phyloP scores from a whole-genome alignment of 2,329 filamentous ascomycete species.

The Ceratocystis ficicola region DNA sequence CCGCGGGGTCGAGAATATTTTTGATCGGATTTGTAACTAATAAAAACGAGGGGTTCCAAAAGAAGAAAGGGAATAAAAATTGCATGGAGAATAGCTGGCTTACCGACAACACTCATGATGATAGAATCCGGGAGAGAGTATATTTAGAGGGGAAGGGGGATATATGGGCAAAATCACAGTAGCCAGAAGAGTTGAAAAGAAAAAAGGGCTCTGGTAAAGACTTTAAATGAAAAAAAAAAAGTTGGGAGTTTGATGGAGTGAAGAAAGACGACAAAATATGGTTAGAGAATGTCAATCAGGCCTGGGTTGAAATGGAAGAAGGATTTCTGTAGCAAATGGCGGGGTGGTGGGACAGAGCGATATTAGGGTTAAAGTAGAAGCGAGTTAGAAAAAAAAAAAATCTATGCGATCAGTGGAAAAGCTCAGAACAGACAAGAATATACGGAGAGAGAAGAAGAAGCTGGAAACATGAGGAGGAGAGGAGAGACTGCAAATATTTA shows the following conservation, averaged over 20 bases:
- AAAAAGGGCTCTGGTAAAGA: slow-evolving; percentile 16
- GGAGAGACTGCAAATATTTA: neutral
- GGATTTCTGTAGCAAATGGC: slow-evolving; percentile 19
- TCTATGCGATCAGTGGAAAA: neutral
- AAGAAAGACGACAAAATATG: slow-evolving; percentile 14
- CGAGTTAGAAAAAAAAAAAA: neutral
- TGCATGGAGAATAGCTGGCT: slow-evolving; percentile 2
- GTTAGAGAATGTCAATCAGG: slow-evolving; percentile 16
- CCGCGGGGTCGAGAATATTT: slow-evolving; percentile 16
- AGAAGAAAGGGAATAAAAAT: neutral
- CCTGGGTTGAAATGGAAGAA: slow-evolving; percentile 12
- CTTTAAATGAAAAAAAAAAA: slow-evolving; percentile 16
- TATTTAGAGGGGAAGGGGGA: neutral
- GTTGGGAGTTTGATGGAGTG: slow-evolving; percentile 18
- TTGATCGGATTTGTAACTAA: slow-evolving; percentile 10
- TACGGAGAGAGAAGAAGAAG: neutral
- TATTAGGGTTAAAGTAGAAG: neutral
- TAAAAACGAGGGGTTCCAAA: slow-evolving; percentile 9
- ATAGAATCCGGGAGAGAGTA: slow-evolving; percentile 18
- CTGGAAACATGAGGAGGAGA: neutral
- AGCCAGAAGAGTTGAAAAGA: slow-evolving; percentile 12
- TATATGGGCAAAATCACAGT: slow-evolving; percentile 1
- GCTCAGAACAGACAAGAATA: slow-evolving; percentile 2
- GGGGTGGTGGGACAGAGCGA: slow-evolving; percentile 14
- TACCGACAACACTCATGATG: slow-evolving; percentile 22